Evolutionary conservation across 2,329 filamentous ascomycete species (phyloP).

Genomic region (Cladosporium sp.): DNA sequence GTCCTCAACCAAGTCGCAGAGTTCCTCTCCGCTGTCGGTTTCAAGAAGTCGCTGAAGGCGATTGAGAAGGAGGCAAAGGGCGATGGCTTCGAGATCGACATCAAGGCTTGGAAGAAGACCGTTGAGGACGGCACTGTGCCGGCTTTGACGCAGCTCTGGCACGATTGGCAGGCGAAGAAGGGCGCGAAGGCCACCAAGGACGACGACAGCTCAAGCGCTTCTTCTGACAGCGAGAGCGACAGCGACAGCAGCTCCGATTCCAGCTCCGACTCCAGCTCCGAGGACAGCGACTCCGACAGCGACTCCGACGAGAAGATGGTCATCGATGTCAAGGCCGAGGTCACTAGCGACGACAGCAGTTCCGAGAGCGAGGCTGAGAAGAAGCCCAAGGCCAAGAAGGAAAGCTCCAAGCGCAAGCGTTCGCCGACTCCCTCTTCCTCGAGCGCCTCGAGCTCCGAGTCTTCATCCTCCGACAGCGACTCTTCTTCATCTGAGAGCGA

Average conservation of each 20-base stretch:
- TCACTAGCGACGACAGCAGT: conserved; percentile 12
- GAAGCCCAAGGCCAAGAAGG: conserved; percentile 10
- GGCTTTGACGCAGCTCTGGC: conserved; percentile 7
- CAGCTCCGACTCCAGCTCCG: conserved; percentile 6
- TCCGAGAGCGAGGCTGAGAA: conserved; percentile 9
- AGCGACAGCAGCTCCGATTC: conserved; percentile 4
- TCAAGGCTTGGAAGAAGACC: conserved; percentile 15
- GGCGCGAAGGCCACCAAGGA: conserved; percentile 16
- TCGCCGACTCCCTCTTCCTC: conserved; percentile 9
- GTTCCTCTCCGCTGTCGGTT: conserved; percentile 30
- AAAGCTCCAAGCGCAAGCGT: conserved; percentile 15
- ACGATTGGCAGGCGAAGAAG: conserved; percentile 15
- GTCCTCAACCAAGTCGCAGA: conserved; percentile 25
- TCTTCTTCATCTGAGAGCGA: conserved; percentile 19
- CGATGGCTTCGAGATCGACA: conserved; percentile 24
- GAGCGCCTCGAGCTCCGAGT: conserved; percentile 17
- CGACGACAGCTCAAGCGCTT: conserved; percentile 8
- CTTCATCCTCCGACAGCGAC: conserved; percentile 19
- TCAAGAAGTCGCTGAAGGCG: conserved; percentile 27
- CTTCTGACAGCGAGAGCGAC: conserved; percentile 13
- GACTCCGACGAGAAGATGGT: conserved; percentile 13
- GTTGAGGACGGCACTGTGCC: conserved; percentile 18
- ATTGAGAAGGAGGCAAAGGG: conserved; percentile 30
- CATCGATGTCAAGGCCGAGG: conserved; percentile 5
- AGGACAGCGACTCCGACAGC: conserved; percentile 22